A percentile compares a stretch with the other conserved stretches of the same genome.
Evolutionary conservation across 495 filamentous ascomycete genomes (phyloP).

Genomic region (Penicillium nucicola): DNA sequence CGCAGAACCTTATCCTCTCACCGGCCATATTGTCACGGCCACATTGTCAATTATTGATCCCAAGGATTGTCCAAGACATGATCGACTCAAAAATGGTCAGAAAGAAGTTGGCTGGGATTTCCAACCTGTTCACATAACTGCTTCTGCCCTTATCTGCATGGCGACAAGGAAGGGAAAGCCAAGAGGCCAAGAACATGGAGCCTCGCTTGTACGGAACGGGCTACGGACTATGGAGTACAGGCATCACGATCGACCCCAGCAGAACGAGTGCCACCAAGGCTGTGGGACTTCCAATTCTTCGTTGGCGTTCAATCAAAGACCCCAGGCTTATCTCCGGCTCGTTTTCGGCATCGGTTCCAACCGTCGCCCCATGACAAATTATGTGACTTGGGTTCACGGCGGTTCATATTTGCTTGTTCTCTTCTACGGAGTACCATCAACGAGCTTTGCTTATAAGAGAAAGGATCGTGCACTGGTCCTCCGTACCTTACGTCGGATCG

Average conservation of each 20-base stretch:
- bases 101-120: neutral
- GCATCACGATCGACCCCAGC: neutral
- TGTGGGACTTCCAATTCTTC: neutral
- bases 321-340: constrained; percentile 11
- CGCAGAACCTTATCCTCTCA: neutral
- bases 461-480: neutral
- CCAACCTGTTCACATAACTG: neutral
- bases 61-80: neutral
- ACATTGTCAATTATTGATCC: neutral
- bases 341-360: neutral
- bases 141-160: constrained; percentile 1
- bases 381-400: neutral
- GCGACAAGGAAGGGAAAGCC: neutral
- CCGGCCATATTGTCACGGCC: neutral
- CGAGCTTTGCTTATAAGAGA: neutral
- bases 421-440: too few species aligned
- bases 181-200: neutral
- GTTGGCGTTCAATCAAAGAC: constrained; percentile 6
- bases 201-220: neutral
- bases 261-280: constrained; percentile 1
- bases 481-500: constrained; percentile 11
- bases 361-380: constrained; percentile 13
- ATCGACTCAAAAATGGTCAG: neutral
- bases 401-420: constrained; percentile 1
- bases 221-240: too few species aligned